Conservation (phyloP, 73 alveolate genomes). For the Paraurostyla sp. region DNA sequence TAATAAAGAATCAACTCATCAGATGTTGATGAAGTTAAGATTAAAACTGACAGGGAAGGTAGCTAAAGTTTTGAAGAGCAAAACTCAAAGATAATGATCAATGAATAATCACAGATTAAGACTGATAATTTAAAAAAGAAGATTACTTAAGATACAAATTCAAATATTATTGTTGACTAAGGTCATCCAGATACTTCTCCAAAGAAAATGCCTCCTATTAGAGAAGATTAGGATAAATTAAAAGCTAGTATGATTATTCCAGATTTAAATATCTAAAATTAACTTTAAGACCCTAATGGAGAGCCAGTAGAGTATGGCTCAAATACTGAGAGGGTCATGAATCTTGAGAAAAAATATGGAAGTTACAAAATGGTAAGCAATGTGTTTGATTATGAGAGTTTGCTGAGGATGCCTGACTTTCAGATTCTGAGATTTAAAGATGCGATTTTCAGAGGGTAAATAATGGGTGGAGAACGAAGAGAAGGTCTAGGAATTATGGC, state of each 20-base stretch:
- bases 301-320: not conserved
- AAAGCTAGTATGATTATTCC: slow-evolving; percentile 9
- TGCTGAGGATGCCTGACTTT: slow-evolving; percentile 20
- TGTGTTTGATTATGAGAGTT: slow-evolving; percentile 32
- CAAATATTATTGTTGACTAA: no score
- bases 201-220: not conserved
- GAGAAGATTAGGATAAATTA: not conserved
- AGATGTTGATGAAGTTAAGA: not conserved
- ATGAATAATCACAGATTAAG: not conserved
- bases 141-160: no score
- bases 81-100: not conserved
- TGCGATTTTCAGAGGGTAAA: slow-evolving; percentile 56
- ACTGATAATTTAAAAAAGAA: not conserved
- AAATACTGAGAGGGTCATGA: slow-evolving; percentile 10
- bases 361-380: slow-evolving; percentile 44
- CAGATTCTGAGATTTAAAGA: slow-evolving; percentile 44
- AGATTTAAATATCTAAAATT: not conserved
- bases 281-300: not conserved
- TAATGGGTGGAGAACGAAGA: slow-evolving; percentile 5
- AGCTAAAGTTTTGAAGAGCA: not conserved
- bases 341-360: slow-evolving; percentile 29
- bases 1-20: not conserved
- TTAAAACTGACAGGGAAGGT: slow-evolving; percentile 2
- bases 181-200: slow-evolving; percentile 29
- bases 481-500: slow-evolving; percentile 57